Conservation (phyloP, 495 filamentous ascomycete genomes). For the Neurospora pannonica region DNA sequence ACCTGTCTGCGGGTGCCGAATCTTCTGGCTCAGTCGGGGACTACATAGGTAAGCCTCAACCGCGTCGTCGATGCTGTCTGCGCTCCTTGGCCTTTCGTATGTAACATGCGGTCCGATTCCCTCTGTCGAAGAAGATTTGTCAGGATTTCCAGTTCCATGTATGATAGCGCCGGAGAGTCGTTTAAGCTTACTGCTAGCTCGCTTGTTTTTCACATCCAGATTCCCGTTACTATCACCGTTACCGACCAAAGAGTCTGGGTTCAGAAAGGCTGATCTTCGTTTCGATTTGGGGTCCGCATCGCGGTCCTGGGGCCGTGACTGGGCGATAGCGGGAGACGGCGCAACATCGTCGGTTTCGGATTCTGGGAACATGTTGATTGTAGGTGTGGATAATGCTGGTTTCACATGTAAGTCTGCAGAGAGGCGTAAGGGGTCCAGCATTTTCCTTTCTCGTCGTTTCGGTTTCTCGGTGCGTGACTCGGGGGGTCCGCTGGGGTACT, state of each 20-base stretch:
- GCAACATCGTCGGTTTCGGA: constrained; percentile 49
- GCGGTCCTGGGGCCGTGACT: constrained; percentile 42
- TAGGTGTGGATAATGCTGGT: constrained; percentile 13
- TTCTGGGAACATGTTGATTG: constrained; percentile 17
- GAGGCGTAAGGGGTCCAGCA: constrained; percentile 18
- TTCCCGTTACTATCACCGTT: constrained; percentile 34
- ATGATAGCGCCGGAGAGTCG: constrained; percentile 36
- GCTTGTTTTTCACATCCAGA: constrained; percentile 25
- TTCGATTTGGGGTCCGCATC: constrained; percentile 26
- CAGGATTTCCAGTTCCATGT: constrained; percentile 21
- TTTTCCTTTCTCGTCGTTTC: constrained; percentile 8
- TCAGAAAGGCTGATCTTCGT: constrained; percentile 29
- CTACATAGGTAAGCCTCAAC: constrained; percentile 80
- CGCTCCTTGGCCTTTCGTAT: constrained; percentile 58
- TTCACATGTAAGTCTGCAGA: constrained; percentile 13
- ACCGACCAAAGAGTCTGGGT: constrained; percentile 31
- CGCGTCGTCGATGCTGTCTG: constrained; percentile 80
- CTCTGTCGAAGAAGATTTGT: constrained; percentile 19
- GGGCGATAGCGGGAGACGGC: constrained; percentile 56
- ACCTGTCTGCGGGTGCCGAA: constrained; percentile 73
- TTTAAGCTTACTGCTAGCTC: constrained; percentile 39
- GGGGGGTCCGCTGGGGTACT: constrained; percentile 10
- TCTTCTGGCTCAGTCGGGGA: constrained; percentile 76
- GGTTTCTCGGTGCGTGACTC: constrained; percentile 7
- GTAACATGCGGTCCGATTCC: constrained; percentile 26